Evolutionary conservation across 129 eudicot genomes (phyloP).

Genomic region (Helichrysum umbraculigerum): DNA sequence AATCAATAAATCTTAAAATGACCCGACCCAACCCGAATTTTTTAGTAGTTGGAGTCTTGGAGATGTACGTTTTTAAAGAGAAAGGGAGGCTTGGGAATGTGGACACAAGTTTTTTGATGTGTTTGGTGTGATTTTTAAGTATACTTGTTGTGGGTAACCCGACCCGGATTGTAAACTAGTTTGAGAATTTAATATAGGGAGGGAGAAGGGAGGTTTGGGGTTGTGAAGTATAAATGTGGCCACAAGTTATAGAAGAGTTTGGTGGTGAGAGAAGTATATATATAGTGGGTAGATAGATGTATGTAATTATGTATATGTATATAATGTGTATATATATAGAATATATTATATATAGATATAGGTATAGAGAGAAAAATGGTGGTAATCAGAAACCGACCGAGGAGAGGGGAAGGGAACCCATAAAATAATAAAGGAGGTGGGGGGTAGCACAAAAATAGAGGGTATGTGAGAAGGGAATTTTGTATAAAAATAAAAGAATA

Average conservation of each 20-base stretch:
- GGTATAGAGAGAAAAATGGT: constrained; percentile 16
- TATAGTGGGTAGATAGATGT: constrained; percentile 4
- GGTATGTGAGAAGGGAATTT: constrained; percentile 9
- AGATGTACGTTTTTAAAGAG: constrained; percentile 13
- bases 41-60: neutral
- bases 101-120: constrained; percentile 14
- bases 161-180: neutral
- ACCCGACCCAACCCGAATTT: constrained; percentile 3
- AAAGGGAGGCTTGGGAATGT: neutral
- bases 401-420: constrained; percentile 15
- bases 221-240: constrained; percentile 17
- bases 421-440: constrained; percentile 20
- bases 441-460: constrained; percentile 32
- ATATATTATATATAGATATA: neutral
- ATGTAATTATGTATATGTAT: neutral
- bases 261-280: constrained; percentile 31
- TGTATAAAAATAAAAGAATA: neutral
- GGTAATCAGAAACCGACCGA: constrained; percentile 33
- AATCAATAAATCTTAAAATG: neutral
- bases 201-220: neutral
- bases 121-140: constrained; percentile 10
- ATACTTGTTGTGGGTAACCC: neutral
- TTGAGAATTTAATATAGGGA: neutral
- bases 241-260: constrained; percentile 30
- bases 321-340: constrained; percentile 10